Base-by-base conservation (phyloP, 768 basidiomycete species). In the Suillus plorans region DNA sequence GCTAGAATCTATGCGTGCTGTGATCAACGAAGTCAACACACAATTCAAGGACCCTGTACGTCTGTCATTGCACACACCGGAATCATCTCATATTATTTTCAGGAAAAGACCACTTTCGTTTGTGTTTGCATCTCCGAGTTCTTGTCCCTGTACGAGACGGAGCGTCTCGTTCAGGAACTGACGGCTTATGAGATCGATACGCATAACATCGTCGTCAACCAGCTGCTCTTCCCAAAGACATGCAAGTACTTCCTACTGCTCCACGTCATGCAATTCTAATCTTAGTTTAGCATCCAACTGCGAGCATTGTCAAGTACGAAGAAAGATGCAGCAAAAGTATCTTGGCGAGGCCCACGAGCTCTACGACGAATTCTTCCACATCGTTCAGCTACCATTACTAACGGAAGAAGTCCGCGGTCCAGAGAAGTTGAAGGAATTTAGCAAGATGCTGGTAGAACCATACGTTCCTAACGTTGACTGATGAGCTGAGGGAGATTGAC, bases 81-180 rank as follows among this genome's bases (percentile, higher is more conserved):
- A 62, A 16, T 7, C 42, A 25, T 53, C 34, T 63, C 61, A 4
- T 22, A 4, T 41, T 37, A 10, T 18, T 44, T 53, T 22, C 69
- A 96, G 94, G 97, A 99, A 80, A 97, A 96, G 80, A 99, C 97
- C 13, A 98, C 95, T 20, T 99, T 99, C 72, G 91, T 99, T 70
- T 98, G 97, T 72, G 97, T 99, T 61, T 95, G 95, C 82, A 98
- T 99, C 73, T 97, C 97, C 61, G 97, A 99, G 77, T 99, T 99
- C 85, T 80, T 99, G 69, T 97, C 95, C 16, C 81, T 99, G 34
- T 99, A 99, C 77, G 97, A 99, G 82, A 99, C 97, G 34, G 97
- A 99, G 77, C 92, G 97, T 36, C 85, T 99, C 31, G 94, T 99
- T 37, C 97, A 99, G 77, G 96, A 98, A 76, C 81, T 97, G 53